phyloP scores from a whole-genome alignment of 208 protist genomes.

The Tritrichomonas foetus region DNA sequence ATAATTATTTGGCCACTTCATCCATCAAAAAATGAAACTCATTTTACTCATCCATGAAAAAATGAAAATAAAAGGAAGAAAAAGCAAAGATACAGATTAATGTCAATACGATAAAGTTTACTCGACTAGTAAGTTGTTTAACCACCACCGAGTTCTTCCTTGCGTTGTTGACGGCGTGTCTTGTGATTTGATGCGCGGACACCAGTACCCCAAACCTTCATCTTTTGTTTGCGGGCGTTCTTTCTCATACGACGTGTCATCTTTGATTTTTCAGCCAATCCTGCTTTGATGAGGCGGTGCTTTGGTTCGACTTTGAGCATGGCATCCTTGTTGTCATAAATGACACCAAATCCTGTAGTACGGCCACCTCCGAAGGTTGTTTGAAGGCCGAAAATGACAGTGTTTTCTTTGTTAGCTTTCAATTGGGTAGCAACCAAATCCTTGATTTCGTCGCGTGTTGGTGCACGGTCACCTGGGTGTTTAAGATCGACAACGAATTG shows the following conservation, averaged over 20 bases:
- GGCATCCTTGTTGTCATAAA: constrained; percentile 88
- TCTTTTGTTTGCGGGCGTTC: not conserved
- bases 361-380: constrained; percentile 97
- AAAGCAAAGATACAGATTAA: too few species aligned
- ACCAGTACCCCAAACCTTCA: constrained; percentile 24
- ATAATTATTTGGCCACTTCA: too few species aligned
- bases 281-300: constrained; percentile 76
- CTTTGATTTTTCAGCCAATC: not conserved
- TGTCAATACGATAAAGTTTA: not conserved
- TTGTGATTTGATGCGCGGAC: not conserved
- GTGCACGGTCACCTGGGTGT: constrained; percentile 27
- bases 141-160: not conserved
- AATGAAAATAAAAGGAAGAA: too few species aligned
- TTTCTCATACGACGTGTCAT: constrained; percentile 16
- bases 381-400: constrained; percentile 92
- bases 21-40: too few species aligned
- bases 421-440: not conserved
- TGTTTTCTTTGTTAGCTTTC: constrained; percentile 18
- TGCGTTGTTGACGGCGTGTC: not conserved
- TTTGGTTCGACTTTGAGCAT: constrained; percentile 92
- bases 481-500: constrained; percentile 83
- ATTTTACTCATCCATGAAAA: too few species aligned
- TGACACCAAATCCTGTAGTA: constrained; percentile 95
- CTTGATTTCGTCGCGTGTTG: constrained; percentile 38
- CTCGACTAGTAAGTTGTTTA: not conserved